Base-by-base conservation (phyloP, 1,284 basidiomycete genomes). In the Rhodotorula sp. region DNA sequence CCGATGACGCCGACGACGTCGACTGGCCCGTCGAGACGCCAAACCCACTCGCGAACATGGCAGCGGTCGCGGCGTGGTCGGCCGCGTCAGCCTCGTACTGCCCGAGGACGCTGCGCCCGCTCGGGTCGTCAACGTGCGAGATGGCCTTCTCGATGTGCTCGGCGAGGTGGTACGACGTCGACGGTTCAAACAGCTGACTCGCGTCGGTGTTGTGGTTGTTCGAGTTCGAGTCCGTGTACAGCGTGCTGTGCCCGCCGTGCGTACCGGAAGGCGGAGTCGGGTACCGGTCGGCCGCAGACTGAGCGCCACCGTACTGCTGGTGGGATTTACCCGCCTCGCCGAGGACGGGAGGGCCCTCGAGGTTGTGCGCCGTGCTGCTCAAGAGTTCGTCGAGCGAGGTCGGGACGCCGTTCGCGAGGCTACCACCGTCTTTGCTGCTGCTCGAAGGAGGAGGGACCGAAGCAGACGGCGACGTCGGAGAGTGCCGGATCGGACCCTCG, bases 311-410 rank as follows among this genome's bases (percentile, higher is more conserved):
- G 23, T n/a, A 60, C 7, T 45, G 31, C 43, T 26, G 28, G 5
- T 45, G 23, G 4, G 31, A 15, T n/a, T 56, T 52, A 15, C 19
- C 28, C 18, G 52, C 26, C 55, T 62, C 28, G 5, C 47, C 61
- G 31, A 21, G 38, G n/a, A 43, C n/a, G 16, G 43, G 54, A 55
- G 54, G 54, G 12, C 57, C 23, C 12, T 23, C 49, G 49, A 55
- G 28, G 28, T 57, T 28, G 15, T 47, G 49, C 57, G 48, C 50
- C 23, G 48, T 47, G 31, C 31, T 52, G 62, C 54, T 38, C 34
- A 75, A 62, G 1, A 73, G 47, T 19, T 75, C 69, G 28, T 73
- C 71, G 63, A 73, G 62, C 48, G 68, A 61, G 3, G 54, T 52
- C n/a, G 43, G 67, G 6, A 34, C 19, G 5, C 38, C 47, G 26